Evolutionary conservation across 306 rosid genomes (phyloP), one percentile per base, ranked within the genome.

Genomic region (Chamaecrista fasciculata): DNA sequence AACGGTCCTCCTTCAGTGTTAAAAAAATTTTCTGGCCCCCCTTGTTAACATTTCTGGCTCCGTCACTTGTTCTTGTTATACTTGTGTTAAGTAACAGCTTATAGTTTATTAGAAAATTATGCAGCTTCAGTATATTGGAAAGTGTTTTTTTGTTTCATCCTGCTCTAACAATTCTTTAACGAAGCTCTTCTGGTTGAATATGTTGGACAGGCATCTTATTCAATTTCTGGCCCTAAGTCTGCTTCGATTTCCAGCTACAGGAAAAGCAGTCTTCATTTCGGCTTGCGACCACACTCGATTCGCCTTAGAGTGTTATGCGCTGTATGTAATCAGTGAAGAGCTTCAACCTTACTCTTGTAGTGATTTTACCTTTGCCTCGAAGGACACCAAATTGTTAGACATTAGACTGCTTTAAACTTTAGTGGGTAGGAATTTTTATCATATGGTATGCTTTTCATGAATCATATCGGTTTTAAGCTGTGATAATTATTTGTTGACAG

Each of bases 281-380:
- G 73, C 57, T 69, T 59, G 40, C 67, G 26, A 44, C 84, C 67
- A 1, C 81, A 34, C 26, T 65, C 80, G 36, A 21, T 59, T 51
- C 60, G 58, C 50, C 84, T 90, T 26, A 75, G 58, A 34, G 77
- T 90, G 77, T 79, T 81, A 36, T 90, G 91, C 16, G 88, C 91
- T 25, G 94, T 90, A 81, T 65, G 96, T 80, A 26, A 26, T 63
- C 23, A 15, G 23, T 60, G 68, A 44, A 69, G 26, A 59, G 34
- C 6, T 61, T 65, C 34, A n/a, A 46, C n/a, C 24, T 57, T 69
- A 21, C 12, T 72, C 12, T 56, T 37, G 18, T 40, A 25, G 37
- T 61, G 8, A 14, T 59, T 70, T 70, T 59, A 36, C 3, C 34
- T 65, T 43, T 69, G 25, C 34, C 49, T 47, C 31, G 56, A 26